These are phyloP conservation scores for Trichoderma asperelloides DNA, from an alignment of 495 filamentous ascomycete species.

Conservation along the genomic window DNA sequence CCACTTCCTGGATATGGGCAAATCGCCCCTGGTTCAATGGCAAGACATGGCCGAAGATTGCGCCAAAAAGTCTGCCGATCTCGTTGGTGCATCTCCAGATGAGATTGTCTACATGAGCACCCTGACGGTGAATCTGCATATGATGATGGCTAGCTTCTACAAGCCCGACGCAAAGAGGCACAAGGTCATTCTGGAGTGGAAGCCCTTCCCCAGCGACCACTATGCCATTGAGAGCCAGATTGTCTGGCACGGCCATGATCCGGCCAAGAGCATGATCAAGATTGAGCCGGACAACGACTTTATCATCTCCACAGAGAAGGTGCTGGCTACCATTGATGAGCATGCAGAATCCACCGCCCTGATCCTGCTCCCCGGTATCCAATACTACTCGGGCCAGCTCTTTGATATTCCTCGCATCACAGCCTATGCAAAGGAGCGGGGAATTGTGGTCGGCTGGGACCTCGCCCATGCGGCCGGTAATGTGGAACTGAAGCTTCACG, in stretches of 20 bases:
- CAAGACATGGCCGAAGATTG: conserved; percentile 68
- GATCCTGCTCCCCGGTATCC: conserved; percentile 79
- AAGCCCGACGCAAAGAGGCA: conserved; percentile 62
- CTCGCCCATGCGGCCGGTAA: conserved; percentile 93
- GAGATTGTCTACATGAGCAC: conserved; percentile 95
- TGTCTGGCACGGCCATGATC: conserved; percentile 61
- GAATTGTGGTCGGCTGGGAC: conserved; percentile 85
- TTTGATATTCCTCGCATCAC: conserved; percentile 86
- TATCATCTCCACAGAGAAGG: conserved; percentile 59
- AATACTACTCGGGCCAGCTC: conserved; percentile 91
- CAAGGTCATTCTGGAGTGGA: conserved; percentile 88
- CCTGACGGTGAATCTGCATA: conserved; percentile 82
- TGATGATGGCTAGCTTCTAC: conserved; percentile 90
- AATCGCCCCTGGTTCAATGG: conserved; percentile 69
- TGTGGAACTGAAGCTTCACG: conserved; percentile 70
- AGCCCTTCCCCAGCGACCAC: conserved; percentile 93
- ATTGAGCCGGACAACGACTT: conserved; percentile 46
- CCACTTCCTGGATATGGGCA: conserved; percentile 77
- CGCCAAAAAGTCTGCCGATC: conserved; percentile 62
- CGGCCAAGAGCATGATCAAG: conserved; percentile 62
- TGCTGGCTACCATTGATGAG: conserved; percentile 64
- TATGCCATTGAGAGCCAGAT: conserved; percentile 88
- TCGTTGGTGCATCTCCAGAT: conserved; percentile 70
- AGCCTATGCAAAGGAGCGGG: conserved; percentile 60
- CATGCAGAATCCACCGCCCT: conserved; percentile 72